Evolutionary conservation across 129 eudicot genomes (phyloP), one percentile per base, ranked within the genome.

Genomic region (Arctium minus): DNA sequence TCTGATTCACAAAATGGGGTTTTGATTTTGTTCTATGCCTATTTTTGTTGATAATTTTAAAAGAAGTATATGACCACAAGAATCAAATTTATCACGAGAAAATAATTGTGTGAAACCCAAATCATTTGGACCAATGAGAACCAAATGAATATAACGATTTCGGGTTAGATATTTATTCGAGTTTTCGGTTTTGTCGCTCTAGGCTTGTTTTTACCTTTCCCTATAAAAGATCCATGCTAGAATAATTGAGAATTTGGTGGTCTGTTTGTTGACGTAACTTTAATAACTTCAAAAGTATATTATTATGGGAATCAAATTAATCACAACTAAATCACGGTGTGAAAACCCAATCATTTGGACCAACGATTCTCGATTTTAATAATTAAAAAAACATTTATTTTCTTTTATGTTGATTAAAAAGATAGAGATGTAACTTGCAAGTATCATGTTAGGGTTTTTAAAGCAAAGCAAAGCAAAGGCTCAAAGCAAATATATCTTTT

Each of bases 381-480:
- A 18, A 1, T 60, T 60, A 12, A 29, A 64, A 13, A 33, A 36
- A 35, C 22, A 1, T 37, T 71, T 83, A 7, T 83, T 78, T 36
- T 76, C 10, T 50, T 15, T 30, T 78, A 65, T 78, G 42, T 39
- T 70, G 8, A 83, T 79, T 32, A 67, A 42, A 79, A 73, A 84
- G 83, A 13, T 84, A 5, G 87, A 79, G 76, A 80, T 73, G 84
- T 84, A 84, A 74, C 87, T 84, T 84, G 87, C 77, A 84, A 84
- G 87, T 13, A 79, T 79, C 87, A 79, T 79, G 84, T 30, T 79
- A 65, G 29, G 83, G 84, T 68, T 65, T 13, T 50, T 42, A 79
- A 84, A 84, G 87, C 87, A 79, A 84, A 84, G 87, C 87, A 79
- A 84, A 84, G 53, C 87, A 42, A 73, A 84, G 84, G 80, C 78